Base-by-base conservation (phyloP, 768 basidiomycete genomes). In the Psilocybe azurescens region DNA sequence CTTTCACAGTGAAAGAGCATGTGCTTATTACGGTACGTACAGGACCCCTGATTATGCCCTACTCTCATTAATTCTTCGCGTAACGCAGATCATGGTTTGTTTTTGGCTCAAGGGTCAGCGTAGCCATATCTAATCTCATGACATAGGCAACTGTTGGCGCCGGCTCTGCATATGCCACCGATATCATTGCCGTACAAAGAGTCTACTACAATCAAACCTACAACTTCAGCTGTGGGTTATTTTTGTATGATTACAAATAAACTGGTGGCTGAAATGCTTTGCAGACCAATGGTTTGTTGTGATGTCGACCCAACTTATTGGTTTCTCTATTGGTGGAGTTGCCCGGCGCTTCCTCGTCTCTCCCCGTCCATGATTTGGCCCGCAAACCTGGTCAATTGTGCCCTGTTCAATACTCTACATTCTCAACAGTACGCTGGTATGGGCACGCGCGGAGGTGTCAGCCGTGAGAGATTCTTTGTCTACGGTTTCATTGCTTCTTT, bases 1-100 rank as follows among this genome's bases (percentile, higher is more conserved):
- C 85, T 1, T 93, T 93, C 74, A 83, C 83, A 2, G 85, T 91
- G 71, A 93, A 92, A 70, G 90, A 92, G 67, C 89, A 91, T 70
- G 91, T 91, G 51, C 71, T 85, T 62, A 79, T 84, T 65, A 82
- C 81, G 55, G 79, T 85, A 63, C 65, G 81, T 30, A 18, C 8
- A 29, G 32, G 39, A 44, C 28, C 52, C 28, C 11, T 28, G 47
- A 13, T 36, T 55, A 20, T 33, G 24, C 5, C 33, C 44, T 13
- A 44, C 53, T 63, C 16, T 62, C 53, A 29, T 41, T 20, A 13
- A 18, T 49, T 6, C 29, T 36, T 36, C 33, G 7, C 33, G 6
- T 36, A 36, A 7, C 7, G 49, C 67, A 70, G 70, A 72, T 76
- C 44, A 81, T 79, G 79, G 80, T 67, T 50, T 72, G 54, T 76